phyloP scores from a whole-genome alignment of 108 stramenopile species.

The Mayamaea pseudoterrestris region DNA sequence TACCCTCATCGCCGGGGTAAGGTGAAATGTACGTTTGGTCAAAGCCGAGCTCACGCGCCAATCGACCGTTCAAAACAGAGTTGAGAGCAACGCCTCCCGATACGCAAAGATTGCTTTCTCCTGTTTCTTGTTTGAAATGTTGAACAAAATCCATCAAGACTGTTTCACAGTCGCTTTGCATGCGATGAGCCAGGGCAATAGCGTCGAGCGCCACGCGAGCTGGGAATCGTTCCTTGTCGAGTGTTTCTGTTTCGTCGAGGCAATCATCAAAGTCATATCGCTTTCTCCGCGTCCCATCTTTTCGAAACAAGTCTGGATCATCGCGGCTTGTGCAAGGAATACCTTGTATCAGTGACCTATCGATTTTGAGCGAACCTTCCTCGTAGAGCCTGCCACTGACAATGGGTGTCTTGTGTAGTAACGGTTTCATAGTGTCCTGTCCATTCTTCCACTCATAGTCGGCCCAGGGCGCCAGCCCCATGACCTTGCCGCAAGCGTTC shows the following conservation, averaged over 20 bases:
- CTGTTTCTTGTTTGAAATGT: conserved; percentile 69
- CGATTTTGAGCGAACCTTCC: conserved; percentile 29
- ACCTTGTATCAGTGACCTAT: conserved; percentile 40
- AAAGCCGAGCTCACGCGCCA: conserved; percentile 75
- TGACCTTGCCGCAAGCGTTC: conserved; percentile 94
- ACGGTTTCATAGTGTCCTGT: conserved; percentile 1
- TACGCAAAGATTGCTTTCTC: conserved; percentile 73
- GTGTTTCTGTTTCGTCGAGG: conserved; percentile 11
- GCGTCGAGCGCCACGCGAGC: conserved; percentile 71
- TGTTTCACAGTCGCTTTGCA: conserved; percentile 74
- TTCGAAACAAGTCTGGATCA: conserved; percentile 73
- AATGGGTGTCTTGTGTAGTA: not conserved
- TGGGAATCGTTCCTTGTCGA: conserved; percentile 28
- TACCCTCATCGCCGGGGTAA: conserved; percentile 90
- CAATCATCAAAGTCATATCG: conserved; percentile 77
- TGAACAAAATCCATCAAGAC: conserved; percentile 75
- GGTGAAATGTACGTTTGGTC: conserved; percentile 81
- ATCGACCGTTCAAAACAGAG: conserved; percentile 82
- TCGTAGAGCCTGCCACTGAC: conserved; percentile 42
- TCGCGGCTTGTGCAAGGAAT: conserved; percentile 49
- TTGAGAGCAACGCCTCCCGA: conserved; percentile 92
- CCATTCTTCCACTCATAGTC: conserved; percentile 47
- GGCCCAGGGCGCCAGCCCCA: conserved; percentile 92
- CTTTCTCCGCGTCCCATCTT: conserved; percentile 34
- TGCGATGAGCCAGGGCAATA: conserved; percentile 56